Percentiles rank a stretch among this genome's conserved stretches.
These are phyloP conservation scores for Leccinum brunneo-olivaceum DNA, from an alignment of 1,284 basidiomycete genomes.

Conservation along the genomic window DNA sequence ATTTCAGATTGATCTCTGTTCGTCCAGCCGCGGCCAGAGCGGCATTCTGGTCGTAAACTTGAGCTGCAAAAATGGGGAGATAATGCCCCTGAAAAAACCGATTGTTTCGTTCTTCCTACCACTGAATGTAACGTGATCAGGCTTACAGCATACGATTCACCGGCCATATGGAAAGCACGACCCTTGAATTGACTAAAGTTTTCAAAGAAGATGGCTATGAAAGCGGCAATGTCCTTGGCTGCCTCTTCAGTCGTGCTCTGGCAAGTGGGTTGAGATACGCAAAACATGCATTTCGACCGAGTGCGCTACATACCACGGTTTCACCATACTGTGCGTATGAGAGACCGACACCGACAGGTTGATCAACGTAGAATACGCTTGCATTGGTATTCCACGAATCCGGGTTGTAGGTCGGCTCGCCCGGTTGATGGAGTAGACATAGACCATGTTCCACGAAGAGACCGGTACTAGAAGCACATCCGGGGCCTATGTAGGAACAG, in stretches of 20 bases:
- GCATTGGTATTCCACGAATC: constrained; percentile 51
- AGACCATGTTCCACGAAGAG: constrained; percentile 31
- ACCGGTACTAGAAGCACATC: constrained; percentile 9
- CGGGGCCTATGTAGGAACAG: constrained; percentile 6
- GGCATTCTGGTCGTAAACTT: constrained; percentile 72
- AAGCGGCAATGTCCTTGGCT: constrained; percentile 55
- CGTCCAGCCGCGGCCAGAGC: constrained; percentile 47
- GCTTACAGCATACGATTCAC: constrained; percentile 49
- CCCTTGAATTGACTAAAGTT: constrained; percentile 49
- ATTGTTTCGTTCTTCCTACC: neutral
- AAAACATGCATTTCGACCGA: neutral
- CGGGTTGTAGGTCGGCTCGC: constrained; percentile 43
- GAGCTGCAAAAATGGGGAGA: constrained; percentile 74
- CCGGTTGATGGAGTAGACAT: constrained; percentile 22
- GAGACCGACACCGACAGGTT: constrained; percentile 62
- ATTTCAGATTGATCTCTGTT: constrained; percentile 72
- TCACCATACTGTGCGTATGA: constrained; percentile 57
- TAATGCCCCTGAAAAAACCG: constrained; percentile 56
- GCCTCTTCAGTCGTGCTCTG: constrained; percentile 48
- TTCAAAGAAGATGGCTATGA: constrained; percentile 59
- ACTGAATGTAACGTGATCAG: neutral
- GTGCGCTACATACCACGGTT: constrained; percentile 32
- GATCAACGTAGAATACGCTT: constrained; percentile 58
- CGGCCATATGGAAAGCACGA: constrained; percentile 50
- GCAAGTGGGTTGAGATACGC: neutral